These are phyloP conservation scores for Neofusicoccum umdonicola DNA, from an alignment of 2,329 filamentous ascomycete genomes.

Conservation along the genomic window DNA sequence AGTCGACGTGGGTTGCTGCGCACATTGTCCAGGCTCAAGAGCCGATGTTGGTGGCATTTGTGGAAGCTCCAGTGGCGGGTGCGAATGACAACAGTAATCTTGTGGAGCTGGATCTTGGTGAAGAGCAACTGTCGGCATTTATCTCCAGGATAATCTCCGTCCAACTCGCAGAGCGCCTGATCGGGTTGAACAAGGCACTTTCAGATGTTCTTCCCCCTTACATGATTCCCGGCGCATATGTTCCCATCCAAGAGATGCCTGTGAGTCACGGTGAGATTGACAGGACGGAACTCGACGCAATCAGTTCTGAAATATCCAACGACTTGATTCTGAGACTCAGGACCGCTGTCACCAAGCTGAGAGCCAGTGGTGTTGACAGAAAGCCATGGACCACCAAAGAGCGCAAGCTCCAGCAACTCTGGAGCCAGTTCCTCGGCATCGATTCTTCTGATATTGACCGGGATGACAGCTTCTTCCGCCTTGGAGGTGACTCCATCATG, in stretches of 20 bases:
- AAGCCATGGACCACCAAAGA: constrained; percentile 24
- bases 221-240: constrained; percentile 41
- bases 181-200: constrained; percentile 6
- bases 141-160: not conserved
- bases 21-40: not conserved
- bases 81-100: not conserved
- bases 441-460: constrained; percentile 34
- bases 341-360: constrained; percentile 23
- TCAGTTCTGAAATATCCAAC: not conserved
- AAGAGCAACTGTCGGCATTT: not conserved
- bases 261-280: not conserved
- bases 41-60: not conserved
- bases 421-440: constrained; percentile 30
- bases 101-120: not conserved
- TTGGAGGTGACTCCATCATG: constrained; percentile 47
- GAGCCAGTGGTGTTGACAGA: not conserved
- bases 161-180: not conserved
- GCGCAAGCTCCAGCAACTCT: constrained; percentile 25
- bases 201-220: constrained; percentile 29
- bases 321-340: constrained; percentile 24
- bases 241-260: constrained; percentile 35
- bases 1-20: not conserved
- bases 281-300: not conserved
- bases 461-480: constrained; percentile 44
- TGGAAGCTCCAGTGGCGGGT: not conserved